Conservation (phyloP, 2,329 filamentous ascomycete genomes). For the Verticillium longisporum region DNA sequence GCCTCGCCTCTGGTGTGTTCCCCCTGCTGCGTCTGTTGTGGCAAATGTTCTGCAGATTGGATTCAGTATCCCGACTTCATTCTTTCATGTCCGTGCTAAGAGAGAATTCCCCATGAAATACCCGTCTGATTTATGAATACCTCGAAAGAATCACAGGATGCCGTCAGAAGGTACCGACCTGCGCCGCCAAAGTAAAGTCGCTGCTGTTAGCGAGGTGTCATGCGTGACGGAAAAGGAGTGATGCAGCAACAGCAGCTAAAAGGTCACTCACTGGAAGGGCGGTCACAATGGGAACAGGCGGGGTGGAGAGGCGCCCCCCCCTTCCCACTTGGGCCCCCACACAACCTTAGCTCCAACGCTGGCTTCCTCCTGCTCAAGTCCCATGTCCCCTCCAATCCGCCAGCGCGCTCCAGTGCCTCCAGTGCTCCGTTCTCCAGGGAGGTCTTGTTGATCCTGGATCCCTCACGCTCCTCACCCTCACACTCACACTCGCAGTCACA, state of each 20-base stretch:
- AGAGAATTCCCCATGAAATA: too few species aligned
- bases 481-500: too few species aligned
- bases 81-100: background rate
- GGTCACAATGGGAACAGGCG: background rate
- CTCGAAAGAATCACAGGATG: too few species aligned
- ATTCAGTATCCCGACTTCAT: too few species aligned
- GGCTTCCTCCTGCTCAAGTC: background rate
- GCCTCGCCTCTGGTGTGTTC: background rate
- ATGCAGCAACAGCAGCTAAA: background rate
- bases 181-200: too few species aligned
- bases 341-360: background rate
- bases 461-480: background rate
- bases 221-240: too few species aligned
- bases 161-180: too few species aligned
- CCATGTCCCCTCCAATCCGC: background rate
- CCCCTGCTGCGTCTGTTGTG: background rate
- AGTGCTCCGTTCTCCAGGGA: background rate
- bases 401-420: background rate
- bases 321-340: background rate
- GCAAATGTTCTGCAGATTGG: too few species aligned
- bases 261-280: background rate
- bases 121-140: too few species aligned
- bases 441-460: background rate
- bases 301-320: background rate
- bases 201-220: too few species aligned